phyloP scores from a whole-genome alignment of 2,329 filamentous ascomycete species.

The Nemania sp. region DNA sequence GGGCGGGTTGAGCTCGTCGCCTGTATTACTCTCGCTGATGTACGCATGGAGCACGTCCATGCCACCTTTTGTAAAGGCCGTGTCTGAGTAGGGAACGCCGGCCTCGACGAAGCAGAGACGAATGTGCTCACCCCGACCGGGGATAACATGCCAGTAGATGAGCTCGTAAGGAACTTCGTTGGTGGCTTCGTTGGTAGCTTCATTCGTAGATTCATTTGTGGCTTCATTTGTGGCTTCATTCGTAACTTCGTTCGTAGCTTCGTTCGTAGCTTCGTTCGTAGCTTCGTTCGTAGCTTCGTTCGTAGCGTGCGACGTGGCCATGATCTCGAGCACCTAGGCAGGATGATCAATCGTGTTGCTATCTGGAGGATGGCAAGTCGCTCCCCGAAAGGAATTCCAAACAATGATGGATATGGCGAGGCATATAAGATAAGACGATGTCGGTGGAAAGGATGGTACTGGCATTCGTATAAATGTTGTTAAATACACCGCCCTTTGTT shows the following conservation, averaged over 20 bases:
- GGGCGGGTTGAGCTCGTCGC: conserved; percentile 69
- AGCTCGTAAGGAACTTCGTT: conserved; percentile 64
- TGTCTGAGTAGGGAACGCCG: conserved; percentile 72
- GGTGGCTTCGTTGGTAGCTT: too few relatives aligned
- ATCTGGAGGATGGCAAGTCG: not conserved
- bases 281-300: too few relatives aligned
- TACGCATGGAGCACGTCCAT: conserved; percentile 48
- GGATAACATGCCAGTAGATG: conserved; percentile 76
- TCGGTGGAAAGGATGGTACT: not conserved
- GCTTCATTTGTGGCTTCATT: too few relatives aligned
- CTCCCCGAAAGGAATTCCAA: not conserved
- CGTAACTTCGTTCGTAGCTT: too few relatives aligned
- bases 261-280: too few relatives aligned
- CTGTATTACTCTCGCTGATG: conserved; percentile 55
- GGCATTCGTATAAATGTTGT: conserved; percentile 2
- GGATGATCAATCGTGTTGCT: not conserved
- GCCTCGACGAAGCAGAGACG: conserved; percentile 78
- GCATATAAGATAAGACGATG: not conserved
- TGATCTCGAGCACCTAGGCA: not conserved
- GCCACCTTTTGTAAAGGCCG: conserved; percentile 51
- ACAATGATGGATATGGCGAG: not conserved
- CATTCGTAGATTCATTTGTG: too few relatives aligned
- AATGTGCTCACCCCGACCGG: conserved; percentile 79
- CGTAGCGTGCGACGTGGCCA: conserved; percentile 6
- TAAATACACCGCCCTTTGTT: not conserved